Evolutionary conservation across 2,329 filamentous ascomycete species (phyloP).

Genomic region (Fusarium sp.): DNA sequence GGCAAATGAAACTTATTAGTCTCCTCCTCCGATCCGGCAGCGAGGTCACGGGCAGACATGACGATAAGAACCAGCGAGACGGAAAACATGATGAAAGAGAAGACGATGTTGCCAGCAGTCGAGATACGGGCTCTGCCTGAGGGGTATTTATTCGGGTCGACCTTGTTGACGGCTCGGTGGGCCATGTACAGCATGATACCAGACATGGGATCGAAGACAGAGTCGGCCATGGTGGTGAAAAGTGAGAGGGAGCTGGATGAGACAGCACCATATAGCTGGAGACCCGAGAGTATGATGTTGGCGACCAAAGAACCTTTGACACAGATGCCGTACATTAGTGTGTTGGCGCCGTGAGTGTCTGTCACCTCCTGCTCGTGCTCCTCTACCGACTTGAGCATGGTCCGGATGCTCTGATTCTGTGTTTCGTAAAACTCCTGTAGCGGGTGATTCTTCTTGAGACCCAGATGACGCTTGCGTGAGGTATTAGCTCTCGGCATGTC

Average conservation of each 20-base stretch:
- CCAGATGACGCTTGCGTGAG: slow-evolving; percentile 73
- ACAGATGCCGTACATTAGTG: slow-evolving; percentile 76
- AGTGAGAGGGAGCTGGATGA: slow-evolving; percentile 89
- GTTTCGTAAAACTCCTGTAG: slow-evolving; percentile 85
- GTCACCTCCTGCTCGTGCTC: slow-evolving; percentile 87
- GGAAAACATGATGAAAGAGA: slow-evolving; percentile 94
- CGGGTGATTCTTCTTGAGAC: slow-evolving; percentile 57
- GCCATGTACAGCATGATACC: slow-evolving; percentile 89
- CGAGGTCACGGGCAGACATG: slow-evolving; percentile 80
- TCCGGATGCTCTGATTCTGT: slow-evolving; percentile 94
- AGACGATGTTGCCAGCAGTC: slow-evolving; percentile 94
- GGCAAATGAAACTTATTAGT: slow-evolving; percentile 78
- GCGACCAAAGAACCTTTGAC: slow-evolving; percentile 78
- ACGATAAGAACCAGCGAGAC: slow-evolving; percentile 94
- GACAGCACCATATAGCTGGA: slow-evolving; percentile 91
- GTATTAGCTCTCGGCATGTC: slow-evolving; percentile 78
- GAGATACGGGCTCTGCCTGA: slow-evolving; percentile 94
- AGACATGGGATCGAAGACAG: slow-evolving; percentile 90
- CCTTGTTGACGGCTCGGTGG: slow-evolving; percentile 85
- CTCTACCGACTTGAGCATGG: slow-evolving; percentile 90
- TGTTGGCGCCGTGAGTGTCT: slow-evolving; percentile 82
- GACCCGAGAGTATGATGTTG: slow-evolving; percentile 78
- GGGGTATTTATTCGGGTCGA: slow-evolving; percentile 87
- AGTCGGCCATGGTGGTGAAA: slow-evolving; percentile 97
- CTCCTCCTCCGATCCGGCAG: slow-evolving; percentile 55